Conservation (phyloP, 2,329 filamentous ascomycete genomes). For the Pseudogymnoascus sp. region DNA sequence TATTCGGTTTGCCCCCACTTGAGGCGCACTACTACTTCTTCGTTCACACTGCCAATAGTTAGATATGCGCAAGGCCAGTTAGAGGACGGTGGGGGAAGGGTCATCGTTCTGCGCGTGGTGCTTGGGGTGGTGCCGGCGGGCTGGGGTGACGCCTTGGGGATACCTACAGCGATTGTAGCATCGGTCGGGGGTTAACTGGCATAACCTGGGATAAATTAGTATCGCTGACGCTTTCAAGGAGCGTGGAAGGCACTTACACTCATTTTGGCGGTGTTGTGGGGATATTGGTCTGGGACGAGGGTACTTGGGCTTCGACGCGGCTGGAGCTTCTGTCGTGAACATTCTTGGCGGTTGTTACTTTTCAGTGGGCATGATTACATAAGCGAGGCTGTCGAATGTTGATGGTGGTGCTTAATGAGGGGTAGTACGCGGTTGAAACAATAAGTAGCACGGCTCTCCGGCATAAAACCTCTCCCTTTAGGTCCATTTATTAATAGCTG, state of each 20-base stretch:
- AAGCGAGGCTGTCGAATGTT: conserved; percentile 7
- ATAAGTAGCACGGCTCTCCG: too few species aligned
- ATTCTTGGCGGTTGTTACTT: conserved; percentile 17
- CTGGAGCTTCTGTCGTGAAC: conserved; percentile 16
- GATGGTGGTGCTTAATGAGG: conserved; percentile 2
- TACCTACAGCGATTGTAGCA: conserved; percentile 83
- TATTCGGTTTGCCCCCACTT: conserved; percentile 99
- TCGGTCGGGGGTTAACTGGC: conserved; percentile 91
- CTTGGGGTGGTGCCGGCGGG: background rate
- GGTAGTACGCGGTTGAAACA: too few species aligned
- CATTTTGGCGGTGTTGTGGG: conserved; percentile 25
- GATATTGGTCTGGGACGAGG: conserved; percentile 1
- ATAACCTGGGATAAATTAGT: conserved; percentile 54
- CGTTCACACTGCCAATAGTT: conserved; percentile 58
- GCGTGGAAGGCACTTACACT: conserved; percentile 25
- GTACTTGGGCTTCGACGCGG: conserved; percentile 16
- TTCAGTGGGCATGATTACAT: background rate
- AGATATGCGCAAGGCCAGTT: background rate
- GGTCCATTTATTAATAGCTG: too few species aligned
- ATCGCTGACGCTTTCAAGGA: conserved; percentile 13
- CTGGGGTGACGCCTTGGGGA: conserved; percentile 8
- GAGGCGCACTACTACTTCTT: conserved; percentile 81
- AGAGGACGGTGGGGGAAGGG: background rate
- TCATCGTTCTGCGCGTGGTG: background rate
- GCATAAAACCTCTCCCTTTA: too few species aligned